Base-by-base conservation (phyloP, 2,329 filamentous ascomycete species). In the Pseudocercospora pini-densiflorae region DNA sequence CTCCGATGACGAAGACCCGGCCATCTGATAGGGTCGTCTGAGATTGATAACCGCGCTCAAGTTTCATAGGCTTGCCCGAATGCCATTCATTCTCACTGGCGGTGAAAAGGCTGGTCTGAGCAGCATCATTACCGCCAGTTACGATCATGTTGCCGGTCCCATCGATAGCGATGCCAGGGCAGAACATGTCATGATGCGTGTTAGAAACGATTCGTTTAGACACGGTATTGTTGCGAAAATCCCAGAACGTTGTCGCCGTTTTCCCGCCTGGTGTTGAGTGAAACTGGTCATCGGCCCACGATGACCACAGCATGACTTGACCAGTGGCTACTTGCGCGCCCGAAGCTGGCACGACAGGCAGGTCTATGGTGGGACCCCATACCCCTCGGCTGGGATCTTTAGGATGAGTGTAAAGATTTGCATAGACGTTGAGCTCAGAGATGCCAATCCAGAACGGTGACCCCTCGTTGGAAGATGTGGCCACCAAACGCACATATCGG, bases 111-210 rank as follows among this genome's bases (percentile, higher is more conserved):
- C 82, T 86, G 1, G 83, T 85, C 51, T 81, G 81, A 6, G 77
- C 73, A 5, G 82, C 82, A 63, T 83, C 79, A 29, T 82, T 82
- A 1, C 87, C 87, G 5, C 87, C 87, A 0, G 83, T 85, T 4
- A 89, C 82, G 1, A 88, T 72, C 10, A 86, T 79, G n/a, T 80
- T 77, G 0, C 85, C 86, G 7, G 81, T 76, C 12, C 79, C 80
- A 65, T 84, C 83, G 12, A 84, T 75, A 9, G 81, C 83, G 62
- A 87, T 84, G 1, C 85, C 86, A 0, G 86, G 85, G 71, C 85
- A 87, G 69, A 86, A 87, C 85, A 86, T 86, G 70, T 86, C 84
- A 69, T 86, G 83, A 29, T 57, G 19, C 16, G 53, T 57, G 24
- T 57, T n/a, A 19, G 45, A 36, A 12, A 62, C n/a, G 47, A 53